Evolutionary conservation across 352 stramenopile genomes (phyloP).

Genomic region (Phytophthora sp.): DNA sequence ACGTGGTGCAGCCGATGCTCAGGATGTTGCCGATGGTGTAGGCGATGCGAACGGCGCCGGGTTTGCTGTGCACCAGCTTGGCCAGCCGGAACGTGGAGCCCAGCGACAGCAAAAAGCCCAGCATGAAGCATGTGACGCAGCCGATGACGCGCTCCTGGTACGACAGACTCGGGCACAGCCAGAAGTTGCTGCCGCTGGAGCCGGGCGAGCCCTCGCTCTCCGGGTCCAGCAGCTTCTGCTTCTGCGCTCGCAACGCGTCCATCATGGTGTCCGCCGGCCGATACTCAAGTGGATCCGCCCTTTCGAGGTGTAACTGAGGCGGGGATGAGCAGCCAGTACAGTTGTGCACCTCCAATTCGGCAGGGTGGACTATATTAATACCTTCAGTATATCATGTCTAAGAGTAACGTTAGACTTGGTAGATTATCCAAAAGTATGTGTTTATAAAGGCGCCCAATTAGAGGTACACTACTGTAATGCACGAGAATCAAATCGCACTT

Average conservation of each 20-base stretch:
- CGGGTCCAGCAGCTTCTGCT: conserved; percentile 83
- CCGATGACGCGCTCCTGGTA: conserved; percentile 89
- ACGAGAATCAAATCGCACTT: conserved; percentile 5
- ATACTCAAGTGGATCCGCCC: background rate
- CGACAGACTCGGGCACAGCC: conserved; percentile 72
- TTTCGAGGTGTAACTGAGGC: too few species aligned
- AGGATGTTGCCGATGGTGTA: conserved; percentile 90
- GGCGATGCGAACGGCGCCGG: conserved; percentile 79
- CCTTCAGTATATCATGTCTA: too few species aligned
- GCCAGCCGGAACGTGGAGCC: conserved; percentile 82
- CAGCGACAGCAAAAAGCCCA: conserved; percentile 85
- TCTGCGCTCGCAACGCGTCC: conserved; percentile 68
- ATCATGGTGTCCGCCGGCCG: conserved; percentile 42
- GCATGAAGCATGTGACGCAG: conserved; percentile 78
- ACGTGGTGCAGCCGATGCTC: conserved; percentile 80
- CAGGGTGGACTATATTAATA: too few species aligned
- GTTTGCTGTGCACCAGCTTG: conserved; percentile 77
- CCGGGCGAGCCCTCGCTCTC: conserved; percentile 47
- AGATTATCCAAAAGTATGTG: too few species aligned
- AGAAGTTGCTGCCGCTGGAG: conserved; percentile 35
- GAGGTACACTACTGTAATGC: background rate
- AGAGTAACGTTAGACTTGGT: too few species aligned
- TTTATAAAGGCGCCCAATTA: too few species aligned
- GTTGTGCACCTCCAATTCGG: too few species aligned
- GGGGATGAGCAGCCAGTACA: too few species aligned